These are phyloP conservation scores for Pseudozyma hubeiensis DNA, from an alignment of 1,284 basidiomycete species.

Conservation along the genomic window DNA sequence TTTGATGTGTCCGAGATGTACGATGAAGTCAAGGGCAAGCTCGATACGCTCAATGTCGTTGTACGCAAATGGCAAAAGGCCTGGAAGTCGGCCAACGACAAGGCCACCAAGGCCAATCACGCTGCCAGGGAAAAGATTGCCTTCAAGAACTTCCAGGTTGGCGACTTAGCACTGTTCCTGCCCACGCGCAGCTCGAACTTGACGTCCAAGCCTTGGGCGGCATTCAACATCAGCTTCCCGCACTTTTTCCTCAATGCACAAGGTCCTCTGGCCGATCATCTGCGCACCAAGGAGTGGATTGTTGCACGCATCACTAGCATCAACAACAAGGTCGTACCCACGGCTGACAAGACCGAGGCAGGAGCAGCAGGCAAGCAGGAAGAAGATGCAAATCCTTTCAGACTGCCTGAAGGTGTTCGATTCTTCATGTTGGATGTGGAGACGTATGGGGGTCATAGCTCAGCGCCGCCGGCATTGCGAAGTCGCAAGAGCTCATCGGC, in stretches of 20 bases:
- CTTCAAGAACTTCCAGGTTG: constrained; percentile 59
- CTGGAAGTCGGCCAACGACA: constrained; percentile 77
- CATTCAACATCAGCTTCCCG: constrained; percentile 79
- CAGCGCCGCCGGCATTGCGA: constrained; percentile 29
- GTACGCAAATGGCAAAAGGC: constrained; percentile 96
- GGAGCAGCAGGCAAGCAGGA: constrained; percentile 9
- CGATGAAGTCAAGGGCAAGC: constrained; percentile 82
- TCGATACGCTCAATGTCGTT: constrained; percentile 73
- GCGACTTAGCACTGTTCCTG: constrained; percentile 90
- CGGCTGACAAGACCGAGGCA: constrained; percentile 9
- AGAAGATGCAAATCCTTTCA: constrained; percentile 65
- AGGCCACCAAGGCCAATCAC: constrained; percentile 74
- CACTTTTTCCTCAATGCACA: constrained; percentile 94
- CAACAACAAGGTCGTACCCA: constrained; percentile 77
- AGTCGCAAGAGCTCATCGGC: constrained; percentile 43
- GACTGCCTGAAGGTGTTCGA: constrained; percentile 87
- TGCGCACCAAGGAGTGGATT: constrained; percentile 79
- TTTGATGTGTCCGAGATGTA: constrained; percentile 80
- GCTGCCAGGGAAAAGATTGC: constrained; percentile 71
- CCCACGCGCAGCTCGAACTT: constrained; percentile 88
- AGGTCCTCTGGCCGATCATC: constrained; percentile 77
- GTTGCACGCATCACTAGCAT: constrained; percentile 91
- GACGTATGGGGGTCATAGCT: constrained; percentile 70
- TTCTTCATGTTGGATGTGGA: constrained; percentile 94
- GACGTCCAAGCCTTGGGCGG: constrained; percentile 57